Base-by-base conservation (phyloP, 2,329 filamentous ascomycete species). In the Allantophomopsis lycopodina region DNA sequence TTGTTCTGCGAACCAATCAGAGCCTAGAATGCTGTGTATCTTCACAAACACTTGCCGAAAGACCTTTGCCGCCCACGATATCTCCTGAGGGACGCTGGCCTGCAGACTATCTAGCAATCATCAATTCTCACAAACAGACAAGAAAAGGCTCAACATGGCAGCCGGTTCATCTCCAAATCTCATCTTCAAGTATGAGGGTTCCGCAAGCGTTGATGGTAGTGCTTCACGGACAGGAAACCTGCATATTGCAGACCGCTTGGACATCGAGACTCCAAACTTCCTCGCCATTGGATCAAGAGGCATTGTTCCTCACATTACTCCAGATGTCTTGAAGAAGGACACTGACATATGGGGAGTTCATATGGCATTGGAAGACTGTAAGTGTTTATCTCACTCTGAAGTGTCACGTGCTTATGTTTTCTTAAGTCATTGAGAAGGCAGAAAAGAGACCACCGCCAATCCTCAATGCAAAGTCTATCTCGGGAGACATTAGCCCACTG, bases 311-410 rank as follows among this genome's bases (percentile, higher is more conserved):
- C 91, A 98, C 62, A 62, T 98, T 47, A 83, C 88, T 3, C 88
- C 87, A 32, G 91, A 98, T 64, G 82, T 82, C 44, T 66, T 91
- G 47, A 58, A 62, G 32, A 78, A 75, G 40, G 67, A 81, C 51
- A 77, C 79, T 1, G 57, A 70, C 5, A 66, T 93, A 43, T 64
- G 66, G 20, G 83, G 82, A 18, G 68, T 84, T 3, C 94, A 94
- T 55, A 66, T 91, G 52, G 84, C 82, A 1, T 64, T 96, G 20
- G 91, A 98, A 66, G 91, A 98, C 60, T 96, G 91, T 95, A 69
- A 60, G 83, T 60, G 12, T 14, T 23, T 18, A 4, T 59, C 20
- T 28, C 17, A 17, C 38, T 28, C 18, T 37, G 37, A 41, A 16
- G 42, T 46, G 28, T 47, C 39, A 31, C 28, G n/a, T 35, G 28